Conservation (phyloP, 352 stramenopile genomes). For the Globisporangium takayamanum region DNA sequence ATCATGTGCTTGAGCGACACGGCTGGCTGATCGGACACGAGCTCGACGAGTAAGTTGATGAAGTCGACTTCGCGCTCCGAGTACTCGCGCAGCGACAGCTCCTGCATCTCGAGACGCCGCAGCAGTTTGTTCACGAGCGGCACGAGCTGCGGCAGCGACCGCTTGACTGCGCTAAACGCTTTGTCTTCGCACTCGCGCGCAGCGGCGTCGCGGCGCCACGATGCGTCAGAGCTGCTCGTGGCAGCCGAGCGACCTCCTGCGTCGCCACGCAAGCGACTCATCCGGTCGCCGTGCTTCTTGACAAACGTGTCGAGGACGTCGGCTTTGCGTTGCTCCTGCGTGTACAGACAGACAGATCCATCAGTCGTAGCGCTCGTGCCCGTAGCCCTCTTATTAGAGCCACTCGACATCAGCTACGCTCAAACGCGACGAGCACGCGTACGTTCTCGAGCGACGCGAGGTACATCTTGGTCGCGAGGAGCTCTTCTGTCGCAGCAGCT, state of each 20-base stretch:
- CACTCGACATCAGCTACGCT: background rate
- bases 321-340: constrained; percentile 61
- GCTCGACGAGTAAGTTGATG: constrained; percentile 71
- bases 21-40: constrained; percentile 66
- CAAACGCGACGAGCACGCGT: background rate
- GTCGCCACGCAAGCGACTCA: constrained; percentile 34
- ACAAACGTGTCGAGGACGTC: constrained; percentile 75
- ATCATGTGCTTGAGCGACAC: constrained; percentile 65
- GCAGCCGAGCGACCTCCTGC: background rate
- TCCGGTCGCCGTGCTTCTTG: constrained; percentile 70
- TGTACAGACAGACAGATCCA: background rate
- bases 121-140: constrained; percentile 65
- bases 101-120: constrained; percentile 62
- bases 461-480: constrained; percentile 64
- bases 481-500: constrained; percentile 45
- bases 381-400: background rate
- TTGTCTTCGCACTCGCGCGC: constrained; percentile 50
- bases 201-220: constrained; percentile 35
- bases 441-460: constrained; percentile 59
- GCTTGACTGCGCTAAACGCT: constrained; percentile 48
- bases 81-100: constrained; percentile 64
- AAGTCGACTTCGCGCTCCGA: constrained; percentile 75
- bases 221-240: constrained; percentile 1
- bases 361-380: background rate
- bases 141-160: constrained; percentile 54